A percentile compares a stretch with the other conserved stretches of the same genome.
Evolutionary conservation across 192 early-diverging fungal species (phyloP).

Genomic region (Coemansia sp.): DNA sequence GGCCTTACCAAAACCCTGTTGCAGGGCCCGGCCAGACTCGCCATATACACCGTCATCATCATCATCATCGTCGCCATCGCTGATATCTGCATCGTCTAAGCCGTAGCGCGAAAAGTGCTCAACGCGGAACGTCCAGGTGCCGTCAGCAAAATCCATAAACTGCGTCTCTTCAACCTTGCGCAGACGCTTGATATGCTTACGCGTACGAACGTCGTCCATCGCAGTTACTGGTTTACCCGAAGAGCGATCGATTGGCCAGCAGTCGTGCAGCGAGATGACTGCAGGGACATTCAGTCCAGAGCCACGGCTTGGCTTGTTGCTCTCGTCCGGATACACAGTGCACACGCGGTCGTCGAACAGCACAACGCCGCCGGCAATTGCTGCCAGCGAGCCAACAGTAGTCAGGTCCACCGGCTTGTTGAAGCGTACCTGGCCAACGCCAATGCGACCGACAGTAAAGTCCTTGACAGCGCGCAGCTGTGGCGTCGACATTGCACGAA

Average conservation of each 20-base stretch:
- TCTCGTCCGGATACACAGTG: conserved; percentile 82
- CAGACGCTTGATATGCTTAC: conserved; percentile 67
- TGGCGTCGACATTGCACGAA: conserved; percentile 64
- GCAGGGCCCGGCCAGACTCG: background rate
- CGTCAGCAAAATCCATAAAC: conserved; percentile 75
- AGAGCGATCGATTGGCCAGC: too few species aligned
- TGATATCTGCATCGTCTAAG: conserved; percentile 60
- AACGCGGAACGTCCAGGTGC: conserved; percentile 91
- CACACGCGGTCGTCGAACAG: conserved; percentile 64
- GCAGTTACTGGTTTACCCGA: conserved; percentile 66
- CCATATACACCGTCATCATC: background rate
- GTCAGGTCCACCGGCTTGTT: conserved; percentile 80
- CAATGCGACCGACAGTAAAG: conserved; percentile 68
- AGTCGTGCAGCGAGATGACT: conserved; percentile 66
- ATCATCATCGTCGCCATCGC: too few species aligned
- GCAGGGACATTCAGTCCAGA: conserved; percentile 88
- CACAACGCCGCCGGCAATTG: conserved; percentile 83
- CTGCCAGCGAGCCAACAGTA: conserved; percentile 46
- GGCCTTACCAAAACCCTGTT: conserved; percentile 46
- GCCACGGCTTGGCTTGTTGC: conserved; percentile 75
- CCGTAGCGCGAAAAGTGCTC: conserved; percentile 84
- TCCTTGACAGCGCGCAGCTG: conserved; percentile 69
- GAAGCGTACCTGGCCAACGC: conserved; percentile 76
- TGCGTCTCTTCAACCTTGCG: conserved; percentile 69
- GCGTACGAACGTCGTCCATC: conserved; percentile 64